Evolutionary conservation across 148 eudicot species (phyloP), one percentile per base, ranked within the genome.

Genomic region (Chenopodium quinoa): DNA sequence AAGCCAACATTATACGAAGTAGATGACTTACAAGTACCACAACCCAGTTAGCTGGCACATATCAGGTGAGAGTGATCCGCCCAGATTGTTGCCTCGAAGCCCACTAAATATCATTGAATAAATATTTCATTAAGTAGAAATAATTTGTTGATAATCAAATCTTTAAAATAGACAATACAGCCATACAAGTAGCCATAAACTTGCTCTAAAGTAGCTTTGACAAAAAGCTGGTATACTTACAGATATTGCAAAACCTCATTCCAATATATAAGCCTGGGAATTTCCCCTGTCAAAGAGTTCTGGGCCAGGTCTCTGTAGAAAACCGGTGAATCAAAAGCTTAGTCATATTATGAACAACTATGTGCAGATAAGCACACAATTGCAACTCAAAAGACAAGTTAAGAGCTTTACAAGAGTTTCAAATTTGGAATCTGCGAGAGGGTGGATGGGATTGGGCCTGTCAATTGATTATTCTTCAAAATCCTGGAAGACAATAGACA

Each of bases 221-320:
- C 2, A 16, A 34, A 52, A 71, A 31, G 31, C 10, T 20, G 1
- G 71, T 19, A 75, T 63, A 85, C 94, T 91, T 82, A 97, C 99
- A 97, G 90, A 77, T 94, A 97, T 62, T 97, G 99, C 77, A 97
- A 79, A 67, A 97, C 97, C 86, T 97, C 99, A 82, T 97, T 97
- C 99, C 99, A 97, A 72, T 94, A 97, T 48, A 97, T 87, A 79
- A 97, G 97, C 85, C 99, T 89, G 0, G 99, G 99, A 78, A 97
- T 97, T 90, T 97, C 99, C 31, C 99, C 99, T 62, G 91, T 90
- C 64, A 97, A 83, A 83, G 86, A 90, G 87, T 97, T 97, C 80
- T 94, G 99, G 9, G 99, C 99, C 66, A 97, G 86, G 81, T 97
- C 99, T 85, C 99, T 97, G 79, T 22, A 82, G 76, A 75, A 82